phyloP scores from a whole-genome alignment of 2,329 filamentous ascomycete species.

The Raffaelea albimanens region DNA sequence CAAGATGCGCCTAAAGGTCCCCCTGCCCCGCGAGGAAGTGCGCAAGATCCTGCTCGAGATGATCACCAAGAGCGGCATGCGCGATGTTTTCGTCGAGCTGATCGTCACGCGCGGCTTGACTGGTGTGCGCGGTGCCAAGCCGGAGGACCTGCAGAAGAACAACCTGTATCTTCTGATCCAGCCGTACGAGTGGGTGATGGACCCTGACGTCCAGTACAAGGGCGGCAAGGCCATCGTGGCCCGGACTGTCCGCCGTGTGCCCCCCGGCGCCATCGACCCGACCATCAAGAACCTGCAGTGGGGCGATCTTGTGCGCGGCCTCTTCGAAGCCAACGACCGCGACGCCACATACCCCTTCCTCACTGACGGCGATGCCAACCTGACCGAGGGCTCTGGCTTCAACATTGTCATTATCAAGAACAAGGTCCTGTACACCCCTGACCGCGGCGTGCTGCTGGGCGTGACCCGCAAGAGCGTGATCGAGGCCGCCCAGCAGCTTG shows the following conservation, averaged over 20 bases:
- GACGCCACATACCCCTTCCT: slow-evolving; percentile 38
- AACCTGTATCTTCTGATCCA: slow-evolving; percentile 37
- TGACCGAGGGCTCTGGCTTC: slow-evolving; percentile 33
- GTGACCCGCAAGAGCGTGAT: slow-evolving; percentile 39
- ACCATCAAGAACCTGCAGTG: slow-evolving; percentile 43
- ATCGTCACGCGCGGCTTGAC: slow-evolving; percentile 39
- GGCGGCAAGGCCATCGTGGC: slow-evolving; percentile 30
- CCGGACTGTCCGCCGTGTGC: slow-evolving; percentile 19
- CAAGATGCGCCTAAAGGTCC: slow-evolving; percentile 35
- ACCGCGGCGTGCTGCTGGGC: slow-evolving; percentile 36
- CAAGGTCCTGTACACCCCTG: slow-evolving; percentile 32
- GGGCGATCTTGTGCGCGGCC: slow-evolving; percentile 32
- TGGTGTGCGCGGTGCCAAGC: slow-evolving; percentile 25
- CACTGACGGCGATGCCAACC: slow-evolving; percentile 37
- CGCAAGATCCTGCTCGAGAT: slow-evolving; percentile 31
- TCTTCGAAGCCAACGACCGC: slow-evolving; percentile 37
- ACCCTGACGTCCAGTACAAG: slow-evolving; percentile 27
- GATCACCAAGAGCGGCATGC: slow-evolving; percentile 34
- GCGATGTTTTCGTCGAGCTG: slow-evolving; percentile 39
- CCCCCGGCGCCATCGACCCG: slow-evolving; percentile 37
- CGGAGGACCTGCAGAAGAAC: slow-evolving; percentile 26
- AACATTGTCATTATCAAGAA: slow-evolving; percentile 38
- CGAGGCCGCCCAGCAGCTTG: slow-evolving; percentile 26
- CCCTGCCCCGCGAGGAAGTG: slow-evolving; percentile 28
- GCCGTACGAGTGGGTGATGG: slow-evolving; percentile 42